Evolutionary conservation across 2,329 filamentous ascomycete species (phyloP), one percentile per base, ranked within the genome.

Genomic region (Helotiales sp.): DNA sequence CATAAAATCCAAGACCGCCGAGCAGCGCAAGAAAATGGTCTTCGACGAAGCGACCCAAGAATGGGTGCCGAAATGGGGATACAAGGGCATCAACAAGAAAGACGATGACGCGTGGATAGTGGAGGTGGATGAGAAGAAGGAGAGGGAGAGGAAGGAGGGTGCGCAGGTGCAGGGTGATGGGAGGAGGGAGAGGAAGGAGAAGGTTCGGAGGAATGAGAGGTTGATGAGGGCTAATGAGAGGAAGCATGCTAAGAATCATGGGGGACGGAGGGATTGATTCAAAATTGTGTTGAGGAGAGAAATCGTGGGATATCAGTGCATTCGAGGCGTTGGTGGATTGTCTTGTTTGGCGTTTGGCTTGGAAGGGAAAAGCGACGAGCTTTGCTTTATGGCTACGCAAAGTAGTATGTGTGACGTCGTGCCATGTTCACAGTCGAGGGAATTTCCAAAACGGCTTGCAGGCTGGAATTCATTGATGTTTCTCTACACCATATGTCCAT

Each of bases 61-160:
- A 73, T 98, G 92, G 91, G 89, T 91, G 71, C 88, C 90, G 62
- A 93, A 92, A 75, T 99, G 93, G 91, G 95, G 95, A 0, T 96
- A 95, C 78, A 89, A 93, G 78, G 93, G 89, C 60, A 87, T 90
- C 73, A 95, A 95, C 75, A 93, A 95, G 80, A 86, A 87, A 61
- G 88, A 84, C 19, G 88, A 96, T 75, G 81, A 85, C 63, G 87
- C 96, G 70, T 96, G 93, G 90, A 79, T 97, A 66, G 91, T 97
- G 58, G 95, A 98, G 83, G 87, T 99, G 54, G 89, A 96, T 71
- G 84, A 88, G 73, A 84, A 88, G 73, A 85, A 84, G 71, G 87
- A 90, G 76, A 81, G 77, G 36, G 77, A 80, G 70, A 75, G 76
- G 62, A 84, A 88, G 74, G 81, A 87, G 64, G 85, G 83, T 6